Evolutionary conservation across 352 stramenopile genomes (phyloP).

Genomic region (Vaucheria bursata): DNA sequence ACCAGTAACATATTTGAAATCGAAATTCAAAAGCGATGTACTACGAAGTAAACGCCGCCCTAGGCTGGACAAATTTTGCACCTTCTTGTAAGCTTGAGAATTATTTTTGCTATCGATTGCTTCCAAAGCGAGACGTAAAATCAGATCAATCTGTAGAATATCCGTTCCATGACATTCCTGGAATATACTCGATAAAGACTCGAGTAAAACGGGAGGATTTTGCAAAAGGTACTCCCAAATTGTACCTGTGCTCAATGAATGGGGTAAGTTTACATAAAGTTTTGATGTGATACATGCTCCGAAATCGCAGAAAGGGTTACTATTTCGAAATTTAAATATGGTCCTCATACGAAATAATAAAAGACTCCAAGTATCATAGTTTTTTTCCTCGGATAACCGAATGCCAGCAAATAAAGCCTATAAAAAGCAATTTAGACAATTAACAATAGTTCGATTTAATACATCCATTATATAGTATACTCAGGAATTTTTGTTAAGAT

Average conservation of each 20-base stretch:
- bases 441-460: no score
- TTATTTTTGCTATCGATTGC: background rate
- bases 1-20: conserved; percentile 26
- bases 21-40: conserved; percentile 10
- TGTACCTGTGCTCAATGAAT: background rate
- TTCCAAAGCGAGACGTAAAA: conserved; percentile 21
- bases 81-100: conserved; percentile 7
- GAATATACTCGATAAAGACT: background rate
- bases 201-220: conserved; percentile 1
- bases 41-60: conserved; percentile 22
- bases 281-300: background rate
- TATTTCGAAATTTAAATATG: background rate
- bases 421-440: no score
- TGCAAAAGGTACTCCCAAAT: background rate
- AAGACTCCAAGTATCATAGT: no score
- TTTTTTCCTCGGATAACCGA: no score
- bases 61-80: conserved; percentile 14
- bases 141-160: conserved; percentile 24
- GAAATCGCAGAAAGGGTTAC: no score
- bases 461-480: no score
- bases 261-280: background rate
- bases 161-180: conserved; percentile 10
- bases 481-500: no score
- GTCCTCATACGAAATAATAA: background rate
- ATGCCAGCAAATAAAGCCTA: no score